A percentile compares a stretch with the other conserved stretches of the same genome.
Evolutionary conservation across 176 grass and related monocot genomes (phyloP).

Genomic region (Bromus sterilis): DNA sequence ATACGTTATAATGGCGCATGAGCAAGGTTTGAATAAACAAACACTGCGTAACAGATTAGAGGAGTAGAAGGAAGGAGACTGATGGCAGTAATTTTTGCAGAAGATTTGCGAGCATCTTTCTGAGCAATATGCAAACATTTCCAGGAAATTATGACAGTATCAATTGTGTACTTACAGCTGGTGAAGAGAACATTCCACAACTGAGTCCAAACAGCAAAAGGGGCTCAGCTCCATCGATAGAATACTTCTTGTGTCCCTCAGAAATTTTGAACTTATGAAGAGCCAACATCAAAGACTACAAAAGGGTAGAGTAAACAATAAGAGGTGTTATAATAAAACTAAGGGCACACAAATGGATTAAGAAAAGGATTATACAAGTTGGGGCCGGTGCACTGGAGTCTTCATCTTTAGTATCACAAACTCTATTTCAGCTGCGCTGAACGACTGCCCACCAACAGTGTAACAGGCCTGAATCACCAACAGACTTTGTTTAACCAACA

Average conservation of each 20-base stretch:
- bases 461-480: slow-evolving; percentile 68
- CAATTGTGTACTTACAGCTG: slow-evolving; percentile 58
- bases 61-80: neutral
- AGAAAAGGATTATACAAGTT: slow-evolving; percentile 53
- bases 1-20: neutral
- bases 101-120: neutral
- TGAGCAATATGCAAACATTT: neutral
- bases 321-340: slow-evolving; percentile 5
- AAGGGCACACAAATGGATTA: neutral
- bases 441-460: slow-evolving; percentile 75
- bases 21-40: neutral
- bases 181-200: slow-evolving; percentile 93
- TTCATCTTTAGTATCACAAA: slow-evolving; percentile 93
- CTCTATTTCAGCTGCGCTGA: slow-evolving; percentile 97
- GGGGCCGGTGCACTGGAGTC: slow-evolving; percentile 68
- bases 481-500: slow-evolving; percentile 7
- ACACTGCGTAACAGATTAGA: neutral
- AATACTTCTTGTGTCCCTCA: slow-evolving; percentile 76
- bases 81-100: neutral
- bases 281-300: slow-evolving; percentile 77
- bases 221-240: slow-evolving; percentile 59
- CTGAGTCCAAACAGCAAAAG: slow-evolving; percentile 81
- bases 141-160: neutral
- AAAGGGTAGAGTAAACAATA: slow-evolving; percentile 25
- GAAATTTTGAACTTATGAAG: slow-evolving; percentile 97